These are phyloP conservation scores for Yamadazyma atlantica DNA, from an alignment of 1,139 yeast genomes.

Conservation along the genomic window DNA sequence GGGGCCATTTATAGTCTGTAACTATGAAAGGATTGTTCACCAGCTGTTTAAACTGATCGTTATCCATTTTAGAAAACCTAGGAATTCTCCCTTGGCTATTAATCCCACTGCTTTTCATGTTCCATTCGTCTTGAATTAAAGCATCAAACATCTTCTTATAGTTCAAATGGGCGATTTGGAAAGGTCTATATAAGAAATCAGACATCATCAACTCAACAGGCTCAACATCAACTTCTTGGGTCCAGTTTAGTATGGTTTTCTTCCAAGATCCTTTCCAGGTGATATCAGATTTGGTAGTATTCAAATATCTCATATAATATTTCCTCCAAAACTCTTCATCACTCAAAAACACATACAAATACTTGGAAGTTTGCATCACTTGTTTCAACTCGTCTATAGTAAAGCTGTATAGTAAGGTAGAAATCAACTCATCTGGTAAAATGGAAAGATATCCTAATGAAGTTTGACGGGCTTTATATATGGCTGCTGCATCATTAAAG, in stretches of 20 bases:
- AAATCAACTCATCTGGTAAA: conserved; percentile 60
- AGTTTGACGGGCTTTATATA: conserved; percentile 25
- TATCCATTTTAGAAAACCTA: conserved; percentile 43
- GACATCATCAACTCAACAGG: conserved; percentile 31
- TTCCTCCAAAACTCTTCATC: conserved; percentile 82
- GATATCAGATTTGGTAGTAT: conserved; percentile 14
- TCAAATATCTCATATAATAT: conserved; percentile 34
- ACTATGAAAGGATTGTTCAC: conserved; percentile 68
- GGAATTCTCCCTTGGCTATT: conserved; percentile 38
- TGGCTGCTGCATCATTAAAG: conserved; percentile 19
- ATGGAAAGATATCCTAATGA: conserved; percentile 51
- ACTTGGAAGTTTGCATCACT: conserved; percentile 59
- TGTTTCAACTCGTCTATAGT: conserved; percentile 45
- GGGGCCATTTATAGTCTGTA: conserved; percentile 55
- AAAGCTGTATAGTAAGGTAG: conserved; percentile 47
- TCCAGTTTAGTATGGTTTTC: conserved; percentile 47
- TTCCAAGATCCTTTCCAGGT: conserved; percentile 84
- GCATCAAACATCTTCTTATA: conserved; percentile 49
- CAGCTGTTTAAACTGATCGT: conserved; percentile 49
- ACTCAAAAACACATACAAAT: conserved; percentile 68
- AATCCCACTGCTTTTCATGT: conserved; percentile 15
- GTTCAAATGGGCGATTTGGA: conserved; percentile 71
- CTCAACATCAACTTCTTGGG: conserved; percentile 29
- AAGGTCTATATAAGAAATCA: conserved; percentile 74
- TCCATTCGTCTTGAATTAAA: conserved; percentile 47